Base-by-base conservation (phyloP, 2,329 filamentous ascomycete genomes). In the Trichoderma sp. region DNA sequence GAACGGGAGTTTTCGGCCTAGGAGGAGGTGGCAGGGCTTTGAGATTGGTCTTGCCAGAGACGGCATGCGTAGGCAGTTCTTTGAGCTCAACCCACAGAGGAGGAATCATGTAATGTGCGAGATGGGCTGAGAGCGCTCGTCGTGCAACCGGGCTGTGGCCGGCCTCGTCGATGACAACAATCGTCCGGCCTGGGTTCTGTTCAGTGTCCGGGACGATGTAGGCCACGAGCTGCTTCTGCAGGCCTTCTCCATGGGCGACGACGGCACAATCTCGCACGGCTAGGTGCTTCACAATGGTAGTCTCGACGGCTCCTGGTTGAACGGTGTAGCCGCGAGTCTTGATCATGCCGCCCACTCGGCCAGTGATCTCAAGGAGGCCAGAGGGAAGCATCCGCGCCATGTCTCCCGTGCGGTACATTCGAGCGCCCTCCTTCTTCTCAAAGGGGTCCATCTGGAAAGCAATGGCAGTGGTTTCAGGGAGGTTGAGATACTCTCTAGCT, bases 71-170 rank as follows among this genome's bases (percentile, higher is more conserved):
- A 0, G 94, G 94, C 6, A 96, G 84, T 76, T 89, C 88, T 3
- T 92, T 89, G 38, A 95, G 84, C 80, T 93, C 90, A 50, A 95
- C 91, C 94, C 94, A 96, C 3, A 95, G 83, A 1, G 92, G 88
- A 0, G 94, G 94, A 72, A 96, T 92, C 94, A 96, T 95, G 83
- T 96, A 96, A 77, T 94, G 93, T 1, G 94, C 94, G 35, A 96
- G 87, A 77, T 91, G 91, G 18, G 89, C 85, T 1, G 91, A 88
- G 3, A 96, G 87, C 18, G 89, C 88, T 74, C 91, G 89, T 64
- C 94, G 89, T 3, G 93, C 91, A 6, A 88, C 88, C 1, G 93
- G 91, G 78, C 93, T 95, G 82, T 93, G 92, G 6, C 93, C 93
- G 33, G 91, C 89, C 74, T 92, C 90, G 76, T 95, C 91, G 64